Evolutionary conservation across 352 stramenopile species (phyloP).

Genomic region (Hyaloperonospora brassicae): DNA sequence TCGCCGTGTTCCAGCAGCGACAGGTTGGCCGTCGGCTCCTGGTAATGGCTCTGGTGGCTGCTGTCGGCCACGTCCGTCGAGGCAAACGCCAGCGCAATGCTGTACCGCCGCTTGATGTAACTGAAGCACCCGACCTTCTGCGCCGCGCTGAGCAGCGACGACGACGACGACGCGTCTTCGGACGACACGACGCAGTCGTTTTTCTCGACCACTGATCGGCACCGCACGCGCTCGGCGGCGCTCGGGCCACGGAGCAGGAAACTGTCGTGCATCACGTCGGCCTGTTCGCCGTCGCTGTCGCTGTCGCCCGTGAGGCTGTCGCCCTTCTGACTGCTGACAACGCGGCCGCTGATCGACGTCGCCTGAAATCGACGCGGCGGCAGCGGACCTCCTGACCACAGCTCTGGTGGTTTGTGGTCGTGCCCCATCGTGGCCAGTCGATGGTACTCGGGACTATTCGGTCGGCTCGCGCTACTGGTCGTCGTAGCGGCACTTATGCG

Average conservation of each 20-base stretch:
- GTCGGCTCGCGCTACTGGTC: conserved; percentile 1
- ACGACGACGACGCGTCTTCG: conserved; percentile 10
- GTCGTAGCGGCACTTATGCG: not conserved
- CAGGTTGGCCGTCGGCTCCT: conserved; percentile 17
- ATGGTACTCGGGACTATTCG: conserved; percentile 11
- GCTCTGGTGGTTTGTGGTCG: conserved; percentile 22
- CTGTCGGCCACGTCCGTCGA: conserved; percentile 25
- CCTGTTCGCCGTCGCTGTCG: conserved; percentile 10
- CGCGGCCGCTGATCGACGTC: conserved; percentile 15
- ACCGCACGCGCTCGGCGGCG: conserved; percentile 16
- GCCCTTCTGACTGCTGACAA: conserved; percentile 17
- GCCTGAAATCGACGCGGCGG: conserved; percentile 13
- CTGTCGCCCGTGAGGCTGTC: conserved; percentile 1
- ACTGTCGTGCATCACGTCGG: conserved; percentile 19
- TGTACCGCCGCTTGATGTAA: conserved; percentile 75
- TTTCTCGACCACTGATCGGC: conserved; percentile 16
- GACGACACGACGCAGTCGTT: not conserved
- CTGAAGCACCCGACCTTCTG: conserved; percentile 77
- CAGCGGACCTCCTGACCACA: conserved; percentile 17
- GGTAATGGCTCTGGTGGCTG: conserved; percentile 11
- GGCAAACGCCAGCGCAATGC: conserved; percentile 63
- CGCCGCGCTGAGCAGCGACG: conserved; percentile 32
- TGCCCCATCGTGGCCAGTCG: conserved; percentile 7
- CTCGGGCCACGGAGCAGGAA: conserved; percentile 16
- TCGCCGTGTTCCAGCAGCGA: conserved; percentile 20